Percentiles rank a stretch among this genome's conserved stretches.
phyloP scores from a whole-genome alignment of 2,329 filamentous ascomycete species.

The Cryphonectria radicalis region DNA sequence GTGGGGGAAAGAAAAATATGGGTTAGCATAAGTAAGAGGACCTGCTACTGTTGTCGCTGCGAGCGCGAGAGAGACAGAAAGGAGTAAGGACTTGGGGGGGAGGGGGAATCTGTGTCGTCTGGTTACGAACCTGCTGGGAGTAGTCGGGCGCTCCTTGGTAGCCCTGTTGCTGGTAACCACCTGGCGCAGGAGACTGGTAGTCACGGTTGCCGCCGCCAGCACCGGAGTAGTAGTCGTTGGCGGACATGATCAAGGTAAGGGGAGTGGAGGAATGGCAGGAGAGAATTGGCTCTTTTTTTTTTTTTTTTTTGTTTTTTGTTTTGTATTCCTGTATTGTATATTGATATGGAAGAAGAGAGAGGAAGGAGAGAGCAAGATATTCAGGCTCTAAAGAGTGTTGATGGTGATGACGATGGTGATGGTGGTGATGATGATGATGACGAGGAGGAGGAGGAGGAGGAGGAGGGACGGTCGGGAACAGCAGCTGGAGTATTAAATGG shows the following conservation, averaged over 20 bases:
- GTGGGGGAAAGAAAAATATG: conserved; percentile 29
- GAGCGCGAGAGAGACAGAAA: background rate
- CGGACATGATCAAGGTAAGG: conserved; percentile 30
- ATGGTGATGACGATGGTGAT: background rate
- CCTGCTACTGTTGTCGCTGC: background rate
- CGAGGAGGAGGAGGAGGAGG: no score
- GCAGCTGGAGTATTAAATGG: background rate
- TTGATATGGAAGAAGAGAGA: background rate
- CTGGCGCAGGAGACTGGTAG: conserved; percentile 26
- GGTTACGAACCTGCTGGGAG: conserved; percentile 33
- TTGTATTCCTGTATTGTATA: background rate
- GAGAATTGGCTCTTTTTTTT: background rate
- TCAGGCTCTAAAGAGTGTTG: background rate
- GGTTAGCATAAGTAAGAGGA: conserved; percentile 27
- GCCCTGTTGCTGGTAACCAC: conserved; percentile 29
- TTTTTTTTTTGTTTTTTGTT: no score
- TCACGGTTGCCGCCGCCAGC: conserved; percentile 21
- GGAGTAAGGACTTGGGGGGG: background rate
- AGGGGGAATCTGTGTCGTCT: no score
- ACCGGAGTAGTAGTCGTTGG: conserved; percentile 32
- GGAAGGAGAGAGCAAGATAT: background rate
- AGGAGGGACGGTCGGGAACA: background rate
- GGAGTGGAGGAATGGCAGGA: background rate
- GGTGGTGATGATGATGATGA: background rate
- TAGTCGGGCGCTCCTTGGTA: conserved; percentile 32